Base-by-base conservation (phyloP, 805 yeast species). In the Candida tallmaniae region DNA sequence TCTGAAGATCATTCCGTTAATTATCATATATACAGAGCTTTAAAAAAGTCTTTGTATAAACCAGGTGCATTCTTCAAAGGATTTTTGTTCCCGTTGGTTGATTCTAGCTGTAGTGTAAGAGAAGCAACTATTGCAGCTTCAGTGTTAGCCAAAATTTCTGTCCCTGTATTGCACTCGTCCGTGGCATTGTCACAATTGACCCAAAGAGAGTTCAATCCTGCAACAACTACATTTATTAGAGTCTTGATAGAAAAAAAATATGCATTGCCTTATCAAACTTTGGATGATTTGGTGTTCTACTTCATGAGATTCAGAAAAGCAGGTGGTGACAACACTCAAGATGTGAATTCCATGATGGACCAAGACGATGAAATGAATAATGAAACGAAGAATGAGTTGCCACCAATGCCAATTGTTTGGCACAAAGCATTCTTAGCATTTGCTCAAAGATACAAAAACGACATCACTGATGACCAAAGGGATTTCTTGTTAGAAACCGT, bases 31-130 rank as follows among this genome's bases (percentile, higher is more conserved):
- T 93, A 93, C 60, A 77, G 96, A 51, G 80, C 98, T 0, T 64
- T 93, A 48, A 90, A 89, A 60, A 93, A 93, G 64, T 77, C 97
- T 0, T 71, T 94, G 35, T 93, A 93, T 69, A 93, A 93, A 59
- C 98, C 99, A 20, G 88, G 93, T 36, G 98, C 98, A 8, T 93
- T 90, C 53, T 93, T 90, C 74, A 90, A 88, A 60, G 99, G 98
- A 1, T 88, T 93, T 52, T 66, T 93, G 40, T 85, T 93, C 55
- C 97, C 97, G 16, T 68, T 93, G 39, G 84, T 88, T 12, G 94
- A 87, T 51, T 73, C 77, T n/a, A 84, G 84, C 34, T 89, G 97
- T 60, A 73, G 95, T 4, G 80, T 86, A 6, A 77, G 95, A 52
- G 99, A 93, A 59, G 97, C 98, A 4, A 78, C 93, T 41, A 88